Evolutionary conservation across 805 yeast genomes (phyloP), one percentile per base, ranked within the genome.

Genomic region (Cyberlindnera petersonii): DNA sequence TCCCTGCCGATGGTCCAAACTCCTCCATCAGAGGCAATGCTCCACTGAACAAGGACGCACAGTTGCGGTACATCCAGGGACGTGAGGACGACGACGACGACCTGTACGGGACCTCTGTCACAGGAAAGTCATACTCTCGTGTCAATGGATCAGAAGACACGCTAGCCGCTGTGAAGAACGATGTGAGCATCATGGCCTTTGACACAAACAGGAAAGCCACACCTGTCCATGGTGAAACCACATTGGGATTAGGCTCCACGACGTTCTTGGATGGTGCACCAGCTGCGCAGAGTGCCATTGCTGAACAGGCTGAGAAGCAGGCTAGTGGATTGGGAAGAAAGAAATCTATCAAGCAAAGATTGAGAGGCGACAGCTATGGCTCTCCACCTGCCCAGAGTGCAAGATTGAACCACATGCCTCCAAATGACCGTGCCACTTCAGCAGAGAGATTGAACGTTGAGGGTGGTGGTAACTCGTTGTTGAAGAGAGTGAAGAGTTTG

Each of bases 231-330:
- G 98, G 98, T 15, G 75, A 77, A 33, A 72, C 84, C 3, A 85
- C 97, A 1, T 71, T 82, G 37, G 98, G 98, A 1, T 71, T 93
- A 30, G 98, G 98, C 3, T 76, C 91, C 1, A 75, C 96, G 2
- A 91, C 98, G 0, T 91, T 91, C 58, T 59, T 91, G 44, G 96
- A 93, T 60, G 98, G 98, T 24, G 93, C 97, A 0, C 98, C 98
- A 11, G 98, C 97, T 5, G 63, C 82, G 39, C 60, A 63, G 20
- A 58, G 60, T 14, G 75, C 74, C n/a, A 61, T 61, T 14, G 49
- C 50, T 26, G 70, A 67, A 26, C 70, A 63, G 27, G 56, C 60
- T 35, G 50, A 46, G 46, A 57, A 52, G 42, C 55, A 55, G 13
- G 62, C 60, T 33, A 62, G 71, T 15, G 80, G 79, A 1, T 63